phyloP scores from a whole-genome alignment of 106 monocot species.

The Agapanthus africanus region DNA sequence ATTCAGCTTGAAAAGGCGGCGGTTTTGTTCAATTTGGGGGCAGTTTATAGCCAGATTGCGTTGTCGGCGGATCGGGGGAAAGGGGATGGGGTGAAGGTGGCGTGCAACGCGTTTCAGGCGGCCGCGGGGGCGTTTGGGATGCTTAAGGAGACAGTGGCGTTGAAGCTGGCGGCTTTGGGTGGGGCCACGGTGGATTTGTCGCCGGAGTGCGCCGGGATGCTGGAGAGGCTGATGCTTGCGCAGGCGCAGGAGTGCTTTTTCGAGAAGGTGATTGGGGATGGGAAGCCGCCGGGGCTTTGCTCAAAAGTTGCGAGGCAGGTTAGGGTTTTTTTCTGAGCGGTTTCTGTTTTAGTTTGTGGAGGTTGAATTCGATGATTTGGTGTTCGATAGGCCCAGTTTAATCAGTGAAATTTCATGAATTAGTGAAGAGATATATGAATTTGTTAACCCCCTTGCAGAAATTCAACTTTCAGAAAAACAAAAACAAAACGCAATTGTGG shows the following conservation, averaged over 20 bases:
- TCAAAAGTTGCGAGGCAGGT: conserved; percentile 82
- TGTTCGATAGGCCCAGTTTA: no score
- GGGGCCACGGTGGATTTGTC: conserved; percentile 44
- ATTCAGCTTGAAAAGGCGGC: conserved; percentile 68
- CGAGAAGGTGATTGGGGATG: conserved; percentile 55
- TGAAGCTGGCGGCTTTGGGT: conserved; percentile 7
- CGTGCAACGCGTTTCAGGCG: conserved; percentile 57
- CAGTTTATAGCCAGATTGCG: conserved; percentile 66
- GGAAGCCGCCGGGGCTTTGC: conserved; percentile 43
- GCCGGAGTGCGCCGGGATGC: conserved; percentile 56
- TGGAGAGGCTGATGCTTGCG: conserved; percentile 85
- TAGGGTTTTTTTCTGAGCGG: conserved; percentile 11
- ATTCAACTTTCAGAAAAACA: no score
- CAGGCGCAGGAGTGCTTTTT: conserved; percentile 90
- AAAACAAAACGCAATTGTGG: no score
- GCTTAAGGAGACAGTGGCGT: conserved; percentile 20
- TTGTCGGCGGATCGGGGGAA: conserved; percentile 29
- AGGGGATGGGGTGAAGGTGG: conserved; percentile 32
- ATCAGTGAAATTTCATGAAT: no score
- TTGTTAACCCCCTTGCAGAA: no score
- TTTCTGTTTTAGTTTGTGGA: no score
- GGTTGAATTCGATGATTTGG: no score
- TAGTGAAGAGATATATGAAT: no score
- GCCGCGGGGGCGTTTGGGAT: conserved; percentile 56
- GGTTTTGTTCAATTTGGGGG: conserved; percentile 69